These are phyloP conservation scores for Orobanche coerulescens DNA, from an alignment of 257 asterid genomes.

Conservation along the genomic window DNA sequence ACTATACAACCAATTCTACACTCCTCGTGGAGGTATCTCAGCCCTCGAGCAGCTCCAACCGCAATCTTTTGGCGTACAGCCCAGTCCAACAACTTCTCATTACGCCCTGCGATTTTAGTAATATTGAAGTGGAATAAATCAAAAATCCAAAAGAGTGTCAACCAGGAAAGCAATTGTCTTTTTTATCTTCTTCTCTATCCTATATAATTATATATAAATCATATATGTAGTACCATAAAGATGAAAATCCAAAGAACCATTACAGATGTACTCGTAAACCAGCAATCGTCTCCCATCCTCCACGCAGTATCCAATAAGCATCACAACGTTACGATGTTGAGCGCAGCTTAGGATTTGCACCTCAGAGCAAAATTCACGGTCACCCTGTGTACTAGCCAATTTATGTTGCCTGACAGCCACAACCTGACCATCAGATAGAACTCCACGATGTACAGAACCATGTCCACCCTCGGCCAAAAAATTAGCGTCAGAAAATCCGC, in stretches of 20 bases:
- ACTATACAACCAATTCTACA: slow-evolving; percentile 92
- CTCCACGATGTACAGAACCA: slow-evolving; percentile 84
- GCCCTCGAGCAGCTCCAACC: slow-evolving; percentile 84
- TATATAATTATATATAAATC: no score
- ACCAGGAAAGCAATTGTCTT: no score
- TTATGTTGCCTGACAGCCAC: slow-evolving; percentile 84
- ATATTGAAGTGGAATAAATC: neutral
- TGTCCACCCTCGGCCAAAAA: slow-evolving; percentile 93
- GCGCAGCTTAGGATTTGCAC: slow-evolving; percentile 88
- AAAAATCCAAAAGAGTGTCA: neutral
- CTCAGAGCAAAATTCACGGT: slow-evolving; percentile 84
- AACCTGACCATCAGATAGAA: slow-evolving; percentile 56
- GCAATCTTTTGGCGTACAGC: slow-evolving; percentile 65
- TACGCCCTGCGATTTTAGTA: slow-evolving; percentile 37
- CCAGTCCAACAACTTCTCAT: slow-evolving; percentile 49
- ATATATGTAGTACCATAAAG: slow-evolving; percentile 56
- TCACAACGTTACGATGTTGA: slow-evolving; percentile 89
- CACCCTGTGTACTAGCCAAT: slow-evolving; percentile 75
- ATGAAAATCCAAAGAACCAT: slow-evolving; percentile 78
- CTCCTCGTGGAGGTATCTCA: slow-evolving; percentile 92
- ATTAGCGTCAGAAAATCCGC: slow-evolving; percentile 56
- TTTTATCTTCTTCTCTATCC: no score
- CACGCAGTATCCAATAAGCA: slow-evolving; percentile 81
- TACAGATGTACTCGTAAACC: slow-evolving; percentile 84
- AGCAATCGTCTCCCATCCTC: slow-evolving; percentile 66